Evolutionary conservation across 1,139 yeast species (phyloP).

Genomic region (Debaryomyces subglobosus): DNA sequence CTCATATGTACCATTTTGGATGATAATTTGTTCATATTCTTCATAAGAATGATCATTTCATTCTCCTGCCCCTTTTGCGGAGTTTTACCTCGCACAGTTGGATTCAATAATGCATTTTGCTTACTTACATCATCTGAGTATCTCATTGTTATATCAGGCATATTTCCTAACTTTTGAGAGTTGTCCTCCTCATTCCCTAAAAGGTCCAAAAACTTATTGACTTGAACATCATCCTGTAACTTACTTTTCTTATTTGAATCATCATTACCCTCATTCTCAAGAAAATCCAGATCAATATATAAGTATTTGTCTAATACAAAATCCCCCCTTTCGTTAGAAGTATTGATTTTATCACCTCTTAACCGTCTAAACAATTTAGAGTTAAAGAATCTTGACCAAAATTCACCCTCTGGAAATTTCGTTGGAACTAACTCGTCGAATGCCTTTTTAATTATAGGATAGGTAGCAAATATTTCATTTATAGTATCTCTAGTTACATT

Average conservation of each 20-base stretch:
- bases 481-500: slow-evolving; percentile 90
- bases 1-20: slow-evolving; percentile 74
- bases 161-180: slow-evolving; percentile 73
- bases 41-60: slow-evolving; percentile 72
- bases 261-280: slow-evolving; percentile 43
- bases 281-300: slow-evolving; percentile 53
- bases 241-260: slow-evolving; percentile 14
- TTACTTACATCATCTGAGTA: slow-evolving; percentile 48
- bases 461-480: slow-evolving; percentile 86
- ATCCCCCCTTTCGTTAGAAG: slow-evolving; percentile 79
- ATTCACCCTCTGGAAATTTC: slow-evolving; percentile 82
- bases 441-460: slow-evolving; percentile 90
- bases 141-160: slow-evolving; percentile 90
- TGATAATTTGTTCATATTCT: slow-evolving; percentile 87
- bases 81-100: slow-evolving; percentile 22
- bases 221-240: slow-evolving; percentile 24
- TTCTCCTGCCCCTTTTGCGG: slow-evolving; percentile 46
- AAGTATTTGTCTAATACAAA: slow-evolving; percentile 82
- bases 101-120: slow-evolving; percentile 7
- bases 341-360: slow-evolving; percentile 81
- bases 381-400: slow-evolving; percentile 96
- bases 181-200: slow-evolving; percentile 83
- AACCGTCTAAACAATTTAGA: slow-evolving; percentile 84
- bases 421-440: slow-evolving; percentile 86
- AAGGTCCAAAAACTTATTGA: slow-evolving; percentile 69